Evolutionary conservation across 2,329 filamentous ascomycete species (phyloP), one percentile per base, ranked within the genome.

Genomic region (Triangularia setosa): DNA sequence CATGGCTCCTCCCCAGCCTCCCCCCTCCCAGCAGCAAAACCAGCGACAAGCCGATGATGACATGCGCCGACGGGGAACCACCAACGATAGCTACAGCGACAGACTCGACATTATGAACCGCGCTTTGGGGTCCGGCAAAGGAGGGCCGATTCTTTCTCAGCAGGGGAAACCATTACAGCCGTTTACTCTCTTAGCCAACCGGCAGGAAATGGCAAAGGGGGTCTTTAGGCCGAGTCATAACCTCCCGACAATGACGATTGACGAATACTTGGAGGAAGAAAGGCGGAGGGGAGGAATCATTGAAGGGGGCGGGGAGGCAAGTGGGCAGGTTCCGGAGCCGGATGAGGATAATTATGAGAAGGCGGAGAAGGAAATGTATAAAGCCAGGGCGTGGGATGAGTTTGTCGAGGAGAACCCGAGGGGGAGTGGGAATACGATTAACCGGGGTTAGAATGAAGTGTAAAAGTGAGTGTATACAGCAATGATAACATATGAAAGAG

Each of bases 191-290:
- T 82, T 96, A 4, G 89, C 90, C 65, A 89, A 84, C 69, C 85
- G 95, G 40, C 87, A 92, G 67, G 88, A 92, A 66, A 77, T 97
- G 65, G 86, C 88, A 65, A 83, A 88, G 64, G 90, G 90, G 2
- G 94, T 99, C 0, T 99, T 99, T 77, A 85, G 91, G 62, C 87
- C 92, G 0, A 92, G 95, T 7, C 95, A 99, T 75, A 97, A 92
- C 77, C 79, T 99, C 64, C 95, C 95, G 0, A 98, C 95, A 2
- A 98, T 99, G 95, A 91, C 87, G 1, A 97, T 99, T 67, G 95
- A 99, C 71, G 95, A 99, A 79, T 99, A 98, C 73, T 81, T 99
- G 16, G 95, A 96, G 60, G 94, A 98, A 77, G 95, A 98, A 79
- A 85, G 85, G 73, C 84, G 86, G 69, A 83, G 91, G 67, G 95